Evolutionary conservation across 192 early-diverging fungal genomes (phyloP), one percentile per base, ranked within the genome.

Genomic region (Coemansia sp.): DNA sequence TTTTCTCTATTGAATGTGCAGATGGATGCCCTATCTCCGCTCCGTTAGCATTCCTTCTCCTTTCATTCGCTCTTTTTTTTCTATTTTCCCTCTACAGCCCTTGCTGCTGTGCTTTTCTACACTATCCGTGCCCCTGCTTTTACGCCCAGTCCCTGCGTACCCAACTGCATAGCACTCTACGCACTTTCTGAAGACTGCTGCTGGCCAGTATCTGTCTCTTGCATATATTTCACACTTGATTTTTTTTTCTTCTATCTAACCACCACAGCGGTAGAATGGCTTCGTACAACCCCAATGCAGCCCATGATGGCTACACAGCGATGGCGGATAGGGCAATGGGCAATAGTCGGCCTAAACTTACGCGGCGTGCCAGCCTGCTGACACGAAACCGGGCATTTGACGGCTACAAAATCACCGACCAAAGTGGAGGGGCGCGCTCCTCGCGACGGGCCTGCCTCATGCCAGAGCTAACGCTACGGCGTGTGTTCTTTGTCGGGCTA

Each of bases 401-500:
- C 65, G 70, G 79, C 7, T 73, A 82, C 58, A 69, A 63, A 36
- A 63, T 76, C 55, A 35, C 69, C 13, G 73, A 68, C 64, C 60
- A 66, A 20, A 26, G 37, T 33, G 43, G 18, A 18, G 26, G 45
- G 31, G 43, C 42, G 13, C 75, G 61, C 26, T 5, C 48, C 3
- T 28, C 14, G 3, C 20, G 51, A 4, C 31, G 26, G 7, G 43
- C 35, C n/a, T 58, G 50, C 53, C 57, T 77, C 40, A 23, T 67
- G 63, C 83, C 83, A 9, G 79, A 81, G 7, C 75, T 84, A 45
- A 73, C 78, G 13, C 40, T 84, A 38, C 69, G 79, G 13, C 71
- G 83, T 0, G 63, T 65, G 9, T 53, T 86, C 16, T 88, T 88
- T 59, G 70, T 86, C 35, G 71, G 69, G 10, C 73, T 87, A 40